Conservation (phyloP, 345 rosid species). For the Brassica nigra region DNA sequence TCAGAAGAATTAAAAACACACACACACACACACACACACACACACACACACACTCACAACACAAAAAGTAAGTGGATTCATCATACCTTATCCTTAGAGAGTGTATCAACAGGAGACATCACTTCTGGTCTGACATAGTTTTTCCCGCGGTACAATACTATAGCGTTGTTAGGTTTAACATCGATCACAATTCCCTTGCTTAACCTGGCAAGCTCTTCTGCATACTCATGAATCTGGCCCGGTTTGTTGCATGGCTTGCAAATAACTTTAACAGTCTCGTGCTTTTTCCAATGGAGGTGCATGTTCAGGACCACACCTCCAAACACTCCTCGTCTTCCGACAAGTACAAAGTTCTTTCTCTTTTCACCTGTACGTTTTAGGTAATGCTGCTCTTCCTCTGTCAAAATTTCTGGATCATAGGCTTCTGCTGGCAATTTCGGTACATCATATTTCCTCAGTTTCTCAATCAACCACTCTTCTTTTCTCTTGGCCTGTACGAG, state of each 20-base stretch:
- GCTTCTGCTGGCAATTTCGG: constrained; percentile 57
- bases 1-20: constrained; percentile 2
- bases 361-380: constrained; percentile 89
- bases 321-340: constrained; percentile 93
- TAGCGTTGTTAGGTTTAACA: constrained; percentile 66
- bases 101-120: constrained; percentile 76
- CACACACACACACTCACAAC: not conserved
- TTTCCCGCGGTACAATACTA: constrained; percentile 84
- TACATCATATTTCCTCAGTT: constrained; percentile 71
- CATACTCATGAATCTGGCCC: constrained; percentile 81
- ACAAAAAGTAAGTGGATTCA: not conserved
- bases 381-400: constrained; percentile 93
- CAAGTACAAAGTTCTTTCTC: constrained; percentile 76
- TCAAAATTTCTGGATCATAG: constrained; percentile 81
- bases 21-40: not conserved
- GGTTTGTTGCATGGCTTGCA: constrained; percentile 87
- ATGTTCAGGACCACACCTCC: constrained; percentile 94
- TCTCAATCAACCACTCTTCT: constrained; percentile 91
- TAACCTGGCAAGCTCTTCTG: constrained; percentile 75
- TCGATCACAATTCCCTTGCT: constrained; percentile 88
- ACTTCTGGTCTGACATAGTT: constrained; percentile 80
- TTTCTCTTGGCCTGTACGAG: constrained; percentile 71
- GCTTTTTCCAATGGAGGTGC: constrained; percentile 98
- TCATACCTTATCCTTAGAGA: constrained; percentile 73
- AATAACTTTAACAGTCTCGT: constrained; percentile 87